Base-by-base conservation (phyloP, 164 flowering plant genomes). In the Nelumbo lutea region DNA sequence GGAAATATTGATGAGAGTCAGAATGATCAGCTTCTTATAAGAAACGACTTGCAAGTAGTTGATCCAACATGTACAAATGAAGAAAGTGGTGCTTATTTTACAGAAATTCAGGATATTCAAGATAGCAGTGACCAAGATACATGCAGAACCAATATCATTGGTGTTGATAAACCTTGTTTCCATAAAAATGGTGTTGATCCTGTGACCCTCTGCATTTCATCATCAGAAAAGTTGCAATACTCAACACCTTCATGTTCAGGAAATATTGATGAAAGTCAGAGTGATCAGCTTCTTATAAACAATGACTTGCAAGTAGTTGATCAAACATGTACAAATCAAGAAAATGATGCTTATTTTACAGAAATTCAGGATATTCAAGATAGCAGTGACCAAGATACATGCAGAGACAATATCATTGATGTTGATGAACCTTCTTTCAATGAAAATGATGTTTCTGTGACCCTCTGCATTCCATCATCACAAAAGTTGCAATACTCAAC, bases 231-330 rank as follows among this genome's bases (percentile, higher is more conserved):
- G 27, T 56, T 45, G 14, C 59, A 47, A n/a, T 52, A 44, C 50
- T 59, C 41, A 68, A 42, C 65, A n/a, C 53, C 65, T 38, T 51
- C 42, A 55, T 15, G 47, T 75, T 67, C 61, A 27, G 66, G 70
- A 47, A 44, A 44, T 62, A 65, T 40, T 47, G 9, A 65, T 40
- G 40, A 47, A 10, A 62, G 64, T 40, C 56, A 53, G 63, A 7
- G 42, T 3, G 15, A 46, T 65, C 70, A 44, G 42, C 55, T 46
- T 64, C 66, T 61, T 46, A 8, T 72, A 45, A 64, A 65, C 61
- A 69, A 65, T 61, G 42, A 8, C 47, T 8, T 42, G 43, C 57
- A 65, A 68, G 45, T 40, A 41, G 43, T 3, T 62, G 62, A 50
- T 9, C 61, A 15, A 65, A 53, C 61, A 38, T 58, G 55, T 58